Base-by-base conservation (phyloP, 2,329 filamentous ascomycete species). In the Colletotrichum sp. region DNA sequence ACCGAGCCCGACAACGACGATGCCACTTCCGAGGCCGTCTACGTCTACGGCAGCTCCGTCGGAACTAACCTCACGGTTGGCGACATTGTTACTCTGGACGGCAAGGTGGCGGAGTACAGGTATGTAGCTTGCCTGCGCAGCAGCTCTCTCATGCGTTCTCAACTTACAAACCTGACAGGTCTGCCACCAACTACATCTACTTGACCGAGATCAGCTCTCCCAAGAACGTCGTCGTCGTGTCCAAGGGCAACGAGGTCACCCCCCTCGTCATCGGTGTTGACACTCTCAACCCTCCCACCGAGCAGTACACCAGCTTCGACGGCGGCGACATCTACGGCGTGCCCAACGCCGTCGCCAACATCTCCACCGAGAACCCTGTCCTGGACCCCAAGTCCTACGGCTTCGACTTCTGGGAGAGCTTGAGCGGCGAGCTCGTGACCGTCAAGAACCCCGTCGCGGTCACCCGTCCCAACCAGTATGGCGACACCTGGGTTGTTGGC, bases 321-420 rank as follows among this genome's bases (percentile, higher is more conserved):
- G 84, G 86, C n/a, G 91, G 91, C 13, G 90, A 92, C 79, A 84
- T 94, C 47, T 93, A 93, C 75, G 88, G 83, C 2, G 83, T 93
- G 6, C 93, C 93, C 13, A 93, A 93, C 78, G 92, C 90, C 74
- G 84, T 84, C 51, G 88, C 84, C 75, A 86, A 87, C 76, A 79
- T 94, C 51, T 92, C 91, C 3, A 83, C 81, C 8, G 84, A 80
- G 38, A 94, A 94, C 79, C 92, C 92, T 0, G 83, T 84, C 16
- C 86, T 94, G 51, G 81, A 92, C 74, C 92, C 92, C 3, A 83
- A 84, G 27, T 82, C 84, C 55, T 94, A 92, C 78, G 93, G 93
- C 4, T 84, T 94, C 34, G 93, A 94, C 80, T 95, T 94, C 79
- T 94, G 93, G 93, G 91, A 94, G 86, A 92, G 89, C 75, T 82